These are phyloP conservation scores for Diplotaxis tenuifolia DNA, from an alignment of 345 rosid species.

Conservation along the genomic window DNA sequence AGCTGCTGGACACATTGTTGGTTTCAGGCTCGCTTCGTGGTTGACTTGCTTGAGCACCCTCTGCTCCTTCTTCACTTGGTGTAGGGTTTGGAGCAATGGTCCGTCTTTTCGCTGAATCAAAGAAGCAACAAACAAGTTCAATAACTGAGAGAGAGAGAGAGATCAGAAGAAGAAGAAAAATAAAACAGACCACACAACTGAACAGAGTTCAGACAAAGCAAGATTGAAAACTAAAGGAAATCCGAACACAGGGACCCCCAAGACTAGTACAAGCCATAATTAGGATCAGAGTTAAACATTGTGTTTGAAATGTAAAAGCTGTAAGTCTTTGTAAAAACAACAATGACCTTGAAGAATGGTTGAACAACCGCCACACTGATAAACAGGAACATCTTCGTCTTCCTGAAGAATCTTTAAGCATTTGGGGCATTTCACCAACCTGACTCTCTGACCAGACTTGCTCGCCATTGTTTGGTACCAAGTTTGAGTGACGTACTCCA, in stretches of 20 bases:
- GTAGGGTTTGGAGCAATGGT: conserved; percentile 33
- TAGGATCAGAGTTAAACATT: neutral
- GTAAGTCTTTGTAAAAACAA: neutral
- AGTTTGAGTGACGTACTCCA: neutral
- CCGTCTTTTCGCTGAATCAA: conserved; percentile 53
- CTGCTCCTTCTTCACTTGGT: conserved; percentile 35
- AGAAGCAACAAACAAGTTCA: conserved; percentile 21
- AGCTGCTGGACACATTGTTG: conserved; percentile 36
- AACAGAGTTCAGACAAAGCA: conserved; percentile 4
- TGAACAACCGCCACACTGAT: conserved; percentile 68
- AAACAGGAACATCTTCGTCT: conserved; percentile 51
- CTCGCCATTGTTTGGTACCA: conserved; percentile 41
- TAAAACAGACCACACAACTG: neutral
- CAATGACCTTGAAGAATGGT: conserved; percentile 59
- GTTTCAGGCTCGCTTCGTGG: conserved; percentile 34
- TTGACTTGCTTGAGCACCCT: conserved; percentile 10
- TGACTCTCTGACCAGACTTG: conserved; percentile 37
- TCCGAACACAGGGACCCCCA: neutral
- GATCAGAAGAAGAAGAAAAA: neutral
- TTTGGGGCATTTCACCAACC: conserved; percentile 71
- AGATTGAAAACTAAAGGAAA: neutral
- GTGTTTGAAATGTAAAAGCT: neutral
- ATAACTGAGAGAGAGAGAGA: neutral
- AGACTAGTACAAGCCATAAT: neutral
- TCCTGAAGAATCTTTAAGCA: conserved; percentile 61